phyloP scores from a whole-genome alignment of 495 filamentous ascomycete genomes.

The Astrocystis sublimbata region DNA sequence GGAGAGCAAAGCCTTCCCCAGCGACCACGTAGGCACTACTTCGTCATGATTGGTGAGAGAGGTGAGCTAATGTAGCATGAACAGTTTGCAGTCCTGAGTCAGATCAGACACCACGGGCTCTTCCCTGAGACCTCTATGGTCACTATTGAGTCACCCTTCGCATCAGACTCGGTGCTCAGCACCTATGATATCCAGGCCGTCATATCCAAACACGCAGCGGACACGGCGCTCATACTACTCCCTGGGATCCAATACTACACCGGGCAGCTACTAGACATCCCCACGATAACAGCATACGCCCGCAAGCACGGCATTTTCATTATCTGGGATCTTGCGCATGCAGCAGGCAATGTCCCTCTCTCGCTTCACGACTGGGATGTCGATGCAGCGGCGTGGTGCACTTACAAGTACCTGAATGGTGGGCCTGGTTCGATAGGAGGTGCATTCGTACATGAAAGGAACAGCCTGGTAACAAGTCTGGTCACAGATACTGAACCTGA shows the following conservation, averaged over 20 bases:
- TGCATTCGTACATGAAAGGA: constrained; percentile 79
- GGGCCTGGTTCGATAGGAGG: constrained; percentile 88
- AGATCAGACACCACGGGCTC: constrained; percentile 77
- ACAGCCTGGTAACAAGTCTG: constrained; percentile 56
- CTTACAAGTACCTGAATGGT: constrained; percentile 93
- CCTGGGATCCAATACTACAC: constrained; percentile 96
- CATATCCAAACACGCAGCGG: constrained; percentile 74
- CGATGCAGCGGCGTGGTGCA: constrained; percentile 96
- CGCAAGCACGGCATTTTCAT: constrained; percentile 74
- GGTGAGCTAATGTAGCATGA: constrained; percentile 4
- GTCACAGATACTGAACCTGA: constrained; percentile 37
- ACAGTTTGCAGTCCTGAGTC: constrained; percentile 85
- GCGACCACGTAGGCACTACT: constrained; percentile 65
- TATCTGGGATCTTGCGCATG: constrained; percentile 96
- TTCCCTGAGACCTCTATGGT: constrained; percentile 71
- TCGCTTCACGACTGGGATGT: constrained; percentile 89
- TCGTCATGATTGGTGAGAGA: not conserved
- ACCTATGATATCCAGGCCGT: constrained; percentile 72
- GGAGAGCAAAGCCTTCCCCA: constrained; percentile 92
- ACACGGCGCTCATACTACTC: constrained; percentile 78
- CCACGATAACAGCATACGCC: constrained; percentile 77
- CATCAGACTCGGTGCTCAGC: constrained; percentile 56
- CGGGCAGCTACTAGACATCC: constrained; percentile 86
- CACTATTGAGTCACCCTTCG: constrained; percentile 62
- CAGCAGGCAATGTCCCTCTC: constrained; percentile 85